Percentiles rank a stretch among this genome's conserved stretches.
phyloP scores from a whole-genome alignment of 169 alveolate genomes.

The Plasmodium chabaudi region DNA sequence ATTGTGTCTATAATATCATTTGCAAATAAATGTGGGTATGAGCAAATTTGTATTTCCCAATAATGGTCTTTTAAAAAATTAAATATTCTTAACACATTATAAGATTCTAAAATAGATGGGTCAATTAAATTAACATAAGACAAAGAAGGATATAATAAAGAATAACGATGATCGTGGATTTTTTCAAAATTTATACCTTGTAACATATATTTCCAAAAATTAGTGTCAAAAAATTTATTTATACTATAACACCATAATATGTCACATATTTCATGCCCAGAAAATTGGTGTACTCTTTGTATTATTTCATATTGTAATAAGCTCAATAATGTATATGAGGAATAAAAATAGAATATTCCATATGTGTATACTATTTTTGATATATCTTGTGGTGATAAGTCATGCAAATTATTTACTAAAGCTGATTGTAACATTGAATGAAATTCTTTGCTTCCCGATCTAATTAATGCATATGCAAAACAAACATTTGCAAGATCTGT shows the following conservation, averaged over 20 bases:
- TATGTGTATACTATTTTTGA: slow-evolving; percentile 62
- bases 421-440: slow-evolving; percentile 50
- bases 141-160: slow-evolving; percentile 60
- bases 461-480: slow-evolving; percentile 47
- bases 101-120: slow-evolving; percentile 53
- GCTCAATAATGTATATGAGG: slow-evolving; percentile 60
- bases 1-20: slow-evolving; percentile 34
- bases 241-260: slow-evolving; percentile 73
- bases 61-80: slow-evolving; percentile 34
- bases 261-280: slow-evolving; percentile 45
- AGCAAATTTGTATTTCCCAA: slow-evolving; percentile 33
- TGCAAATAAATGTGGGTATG: slow-evolving; percentile 48
- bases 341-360: slow-evolving; percentile 43
- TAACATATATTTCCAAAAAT: slow-evolving; percentile 55
- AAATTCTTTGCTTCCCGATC: slow-evolving; percentile 64
- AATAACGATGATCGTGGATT: slow-evolving; percentile 38
- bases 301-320: slow-evolving; percentile 66
- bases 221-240: slow-evolving; percentile 41
- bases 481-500: slow-evolving; percentile 68
- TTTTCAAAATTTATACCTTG: slow-evolving; percentile 54
- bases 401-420: slow-evolving; percentile 33
- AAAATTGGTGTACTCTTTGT: slow-evolving; percentile 69
- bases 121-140: slow-evolving; percentile 63
- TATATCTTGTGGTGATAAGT: slow-evolving; percentile 69
- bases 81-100: slow-evolving; percentile 57